A percentile compares a stretch with the other conserved stretches of the same genome.
phyloP scores from a whole-genome alignment of 495 filamentous ascomycete species.

The Pseudoneurospora amorphoporcata region DNA sequence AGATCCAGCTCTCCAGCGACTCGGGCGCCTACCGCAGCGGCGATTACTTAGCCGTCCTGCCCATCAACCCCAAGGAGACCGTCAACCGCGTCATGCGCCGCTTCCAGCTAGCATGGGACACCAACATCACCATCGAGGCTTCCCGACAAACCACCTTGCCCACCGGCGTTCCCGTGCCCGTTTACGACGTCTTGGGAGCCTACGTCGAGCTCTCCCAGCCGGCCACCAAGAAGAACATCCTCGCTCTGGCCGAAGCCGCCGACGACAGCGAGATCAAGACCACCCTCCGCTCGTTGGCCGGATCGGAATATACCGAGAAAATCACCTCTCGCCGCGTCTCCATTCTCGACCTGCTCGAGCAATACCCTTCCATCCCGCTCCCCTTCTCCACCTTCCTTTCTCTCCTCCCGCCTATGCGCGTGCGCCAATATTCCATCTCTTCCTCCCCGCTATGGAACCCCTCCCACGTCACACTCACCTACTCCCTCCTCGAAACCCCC shows the following conservation, averaged over 20 bases:
- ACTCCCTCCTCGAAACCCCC: constrained; percentile 49
- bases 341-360: constrained; percentile 54
- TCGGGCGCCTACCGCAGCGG: constrained; percentile 55
- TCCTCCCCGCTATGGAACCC: constrained; percentile 56
- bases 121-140: constrained; percentile 35
- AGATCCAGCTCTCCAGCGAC: constrained; percentile 53
- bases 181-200: constrained; percentile 49
- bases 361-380: constrained; percentile 43
- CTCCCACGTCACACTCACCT: constrained; percentile 52
- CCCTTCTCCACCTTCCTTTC: constrained; percentile 53
- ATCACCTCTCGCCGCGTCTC: constrained; percentile 49
- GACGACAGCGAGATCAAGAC: constrained; percentile 25
- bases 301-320: constrained; percentile 40
- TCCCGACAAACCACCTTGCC: constrained; percentile 46
- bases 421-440: constrained; percentile 71
- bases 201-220: constrained; percentile 67
- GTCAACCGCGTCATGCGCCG: constrained; percentile 43
- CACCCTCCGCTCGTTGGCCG: constrained; percentile 39
- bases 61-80: constrained; percentile 51
- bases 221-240: constrained; percentile 48
- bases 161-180: constrained; percentile 46
- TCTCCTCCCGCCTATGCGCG: constrained; percentile 63
- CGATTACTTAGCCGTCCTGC: constrained; percentile 67
- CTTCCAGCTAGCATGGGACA: constrained; percentile 52
- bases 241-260: constrained; percentile 32